Evolutionary conservation across 176 grass and related monocot species (phyloP).

Genomic region (Eremochloa ophiuroides): DNA sequence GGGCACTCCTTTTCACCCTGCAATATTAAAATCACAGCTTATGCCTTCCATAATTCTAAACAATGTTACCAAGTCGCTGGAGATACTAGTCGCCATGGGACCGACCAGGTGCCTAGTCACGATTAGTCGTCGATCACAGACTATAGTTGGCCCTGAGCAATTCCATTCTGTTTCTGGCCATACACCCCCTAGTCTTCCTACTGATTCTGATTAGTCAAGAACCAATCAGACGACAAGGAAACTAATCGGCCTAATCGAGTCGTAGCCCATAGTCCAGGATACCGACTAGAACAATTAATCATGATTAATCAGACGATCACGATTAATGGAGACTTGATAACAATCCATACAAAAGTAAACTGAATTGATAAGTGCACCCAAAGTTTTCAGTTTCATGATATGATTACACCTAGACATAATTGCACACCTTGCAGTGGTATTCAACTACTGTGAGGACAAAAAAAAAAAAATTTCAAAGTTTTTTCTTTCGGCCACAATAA

Average conservation of each 20-base stretch:
- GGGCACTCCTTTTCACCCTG: conserved; percentile 86
- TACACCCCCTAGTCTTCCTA: neutral
- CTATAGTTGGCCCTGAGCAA: no score
- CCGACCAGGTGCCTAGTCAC: no score
- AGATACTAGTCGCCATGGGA: neutral
- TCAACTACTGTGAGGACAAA: neutral
- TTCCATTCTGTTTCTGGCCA: neutral
- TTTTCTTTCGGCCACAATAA: neutral
- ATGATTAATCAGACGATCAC: neutral
- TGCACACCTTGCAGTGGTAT: neutral
- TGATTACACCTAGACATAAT: neutral
- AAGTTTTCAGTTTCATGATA: neutral
- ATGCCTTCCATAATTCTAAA: conserved; percentile 4
- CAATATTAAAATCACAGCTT: conserved; percentile 20
- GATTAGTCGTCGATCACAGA: no score
- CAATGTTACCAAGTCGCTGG: neutral
- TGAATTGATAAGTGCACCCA: neutral
- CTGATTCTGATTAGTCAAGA: neutral
- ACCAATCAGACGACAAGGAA: neutral
- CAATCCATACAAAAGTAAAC: neutral
- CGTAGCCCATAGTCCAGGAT: neutral
- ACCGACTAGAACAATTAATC: neutral
- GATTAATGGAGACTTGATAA: neutral
- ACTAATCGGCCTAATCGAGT: neutral
- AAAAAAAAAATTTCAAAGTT: neutral